These are phyloP conservation scores for Tetrahymena thermophila DNA, from an alignment of 73 alveolate species.

Conservation along the genomic window DNA sequence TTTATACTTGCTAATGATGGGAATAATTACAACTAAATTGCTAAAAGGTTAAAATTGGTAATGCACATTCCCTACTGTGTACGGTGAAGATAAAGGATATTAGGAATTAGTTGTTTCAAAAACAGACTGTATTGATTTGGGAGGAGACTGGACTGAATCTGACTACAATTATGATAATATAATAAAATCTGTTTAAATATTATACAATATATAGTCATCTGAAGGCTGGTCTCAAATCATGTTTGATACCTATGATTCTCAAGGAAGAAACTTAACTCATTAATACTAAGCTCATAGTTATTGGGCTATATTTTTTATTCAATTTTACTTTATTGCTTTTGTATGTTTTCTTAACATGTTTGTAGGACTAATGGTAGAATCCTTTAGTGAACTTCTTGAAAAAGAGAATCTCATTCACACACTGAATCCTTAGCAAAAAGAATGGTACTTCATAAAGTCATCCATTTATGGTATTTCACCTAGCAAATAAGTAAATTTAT, in stretches of 20 bases:
- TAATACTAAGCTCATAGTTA: slow-evolving; percentile 3
- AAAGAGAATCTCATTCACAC: not conserved
- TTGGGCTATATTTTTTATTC: slow-evolving; percentile 26
- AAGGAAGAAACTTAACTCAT: not conserved
- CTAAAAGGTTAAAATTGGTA: slow-evolving; percentile 4
- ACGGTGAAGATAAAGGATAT: not conserved
- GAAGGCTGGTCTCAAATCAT: slow-evolving; percentile 38
- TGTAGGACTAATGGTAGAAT: slow-evolving; percentile 27
- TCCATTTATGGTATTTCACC: slow-evolving; percentile 17
- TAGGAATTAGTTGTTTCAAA: not conserved
- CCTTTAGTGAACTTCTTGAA: slow-evolving; percentile 5
- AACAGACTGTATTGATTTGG: slow-evolving; percentile 26
- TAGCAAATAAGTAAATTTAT: not conserved
- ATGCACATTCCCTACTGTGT: not conserved
- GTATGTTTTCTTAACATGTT: slow-evolving; percentile 39
- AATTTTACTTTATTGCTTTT: slow-evolving; percentile 25
- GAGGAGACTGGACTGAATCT: slow-evolving; percentile 29
- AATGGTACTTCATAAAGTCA: slow-evolving; percentile 11
- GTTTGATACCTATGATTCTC: not conserved
- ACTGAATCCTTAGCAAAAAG: slow-evolving; percentile 11
- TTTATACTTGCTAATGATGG: not conserved
- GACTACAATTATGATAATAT: slow-evolving; percentile 12
- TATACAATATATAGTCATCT: not conserved
- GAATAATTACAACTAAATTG: slow-evolving; percentile 18
- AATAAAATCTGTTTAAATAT: not conserved